A percentile compares a stretch with the other conserved stretches of the same genome.
phyloP scores from a whole-genome alignment of 768 basidiomycete species.

The Boletus edulis region DNA sequence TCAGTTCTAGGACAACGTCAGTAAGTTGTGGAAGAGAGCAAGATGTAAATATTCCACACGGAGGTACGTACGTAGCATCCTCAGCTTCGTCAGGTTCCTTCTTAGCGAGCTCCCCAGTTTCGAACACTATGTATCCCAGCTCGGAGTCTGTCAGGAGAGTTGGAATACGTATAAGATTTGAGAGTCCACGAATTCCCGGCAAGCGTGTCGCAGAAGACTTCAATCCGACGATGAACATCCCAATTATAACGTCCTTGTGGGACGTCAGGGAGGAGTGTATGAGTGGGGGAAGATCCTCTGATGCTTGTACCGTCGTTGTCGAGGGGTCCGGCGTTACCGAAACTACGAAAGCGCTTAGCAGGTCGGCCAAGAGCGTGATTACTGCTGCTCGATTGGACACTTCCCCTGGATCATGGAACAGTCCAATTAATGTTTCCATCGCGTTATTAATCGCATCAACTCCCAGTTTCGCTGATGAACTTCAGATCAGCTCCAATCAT shows the following conservation, averaged over 20 bases:
- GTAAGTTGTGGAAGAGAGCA: neutral
- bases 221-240: constrained; percentile 57
- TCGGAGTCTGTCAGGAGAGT: constrained; percentile 69
- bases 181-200: constrained; percentile 64
- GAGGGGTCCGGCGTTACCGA: neutral
- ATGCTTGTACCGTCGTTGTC: constrained; percentile 5
- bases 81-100: constrained; percentile 49
- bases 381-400: constrained; percentile 62
- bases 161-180: constrained; percentile 62
- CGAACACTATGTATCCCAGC: constrained; percentile 74
- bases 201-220: constrained; percentile 48
- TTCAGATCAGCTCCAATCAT: constrained; percentile 2
- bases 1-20: constrained; percentile 43
- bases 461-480: constrained; percentile 59
- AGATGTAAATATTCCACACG: neutral
- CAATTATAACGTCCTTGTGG: constrained; percentile 77
- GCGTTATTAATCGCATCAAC: constrained; percentile 65
- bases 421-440: constrained; percentile 70
- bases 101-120: constrained; percentile 63
- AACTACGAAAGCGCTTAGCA: constrained; percentile 47
- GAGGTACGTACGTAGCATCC: constrained; percentile 46
- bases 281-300: constrained; percentile 26
- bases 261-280: constrained; percentile 44
- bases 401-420: constrained; percentile 75
- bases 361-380: constrained; percentile 63